Base-by-base conservation (phyloP, 352 stramenopile species). In the Pythium aphanidermatum region DNA sequence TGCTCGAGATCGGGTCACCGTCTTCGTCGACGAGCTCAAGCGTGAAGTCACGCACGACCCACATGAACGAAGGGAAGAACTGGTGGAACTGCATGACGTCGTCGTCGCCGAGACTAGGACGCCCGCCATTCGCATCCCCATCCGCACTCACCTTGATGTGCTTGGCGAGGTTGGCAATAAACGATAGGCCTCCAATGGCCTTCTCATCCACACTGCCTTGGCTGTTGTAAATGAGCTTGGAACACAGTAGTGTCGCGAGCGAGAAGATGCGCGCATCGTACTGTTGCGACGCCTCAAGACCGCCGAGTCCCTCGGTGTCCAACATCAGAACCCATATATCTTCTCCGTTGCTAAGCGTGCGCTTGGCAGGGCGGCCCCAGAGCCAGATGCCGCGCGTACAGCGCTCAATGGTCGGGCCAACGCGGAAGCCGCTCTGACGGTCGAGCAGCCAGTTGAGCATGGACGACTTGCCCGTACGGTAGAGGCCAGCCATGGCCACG, bases 221-320 rank as follows among this genome's bases (percentile, higher is more conserved):
- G 45, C 75, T 88, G 56, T 95, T 95, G 65, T 93, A 95, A 42
- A 95, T 82, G 31, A 95, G 65, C 46, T 85, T 88, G 35, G 77
- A 92, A 58, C 75, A 92, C 17, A 95, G 70, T 35, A 95, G 58
- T 45, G 74, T 85, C 24, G 82, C 77, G 39, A 95, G 58, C 39
- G 78, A 85, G 57, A 95, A 95, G 55, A 95, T 92, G 11, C 79
- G 77, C 34, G 78, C 74, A 48, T 95, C 84, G 55, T 95, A 90
- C 52, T 90, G 71, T 62, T 87, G 77, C 46, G 71, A 87, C 3
- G 74, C 74, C 49, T 94, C 80, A n/a, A 93, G 64, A 1, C 77
- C 75, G 42, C 84, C 84, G 50, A 95, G 78, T 8, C 84, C 84
- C 49, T 95, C 84, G 16, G 80, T 92, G 56, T 95, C 84, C 19